Evolutionary conservation across 2,329 filamentous ascomycete genomes (phyloP).

Genomic region (Trichoderma lentiforme): DNA sequence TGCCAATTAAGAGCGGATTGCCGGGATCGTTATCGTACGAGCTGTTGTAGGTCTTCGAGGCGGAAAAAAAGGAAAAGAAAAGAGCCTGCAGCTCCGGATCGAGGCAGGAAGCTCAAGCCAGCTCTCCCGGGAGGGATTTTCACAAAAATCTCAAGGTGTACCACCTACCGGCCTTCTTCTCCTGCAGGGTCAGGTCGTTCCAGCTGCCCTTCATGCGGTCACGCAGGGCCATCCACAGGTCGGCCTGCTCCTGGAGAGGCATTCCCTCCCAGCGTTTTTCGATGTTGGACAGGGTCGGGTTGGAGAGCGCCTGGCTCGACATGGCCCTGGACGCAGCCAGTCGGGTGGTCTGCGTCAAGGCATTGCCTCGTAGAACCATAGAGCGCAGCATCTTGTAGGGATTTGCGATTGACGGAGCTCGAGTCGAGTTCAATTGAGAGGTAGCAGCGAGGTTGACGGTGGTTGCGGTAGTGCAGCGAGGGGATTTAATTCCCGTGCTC

Average conservation of each 20-base stretch:
- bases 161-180: constrained; percentile 97
- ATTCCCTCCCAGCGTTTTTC: constrained; percentile 99
- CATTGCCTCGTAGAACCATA: constrained; percentile 51
- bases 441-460: constrained; percentile 15
- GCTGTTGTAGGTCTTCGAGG: neutral
- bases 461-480: constrained; percentile 25
- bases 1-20: neutral
- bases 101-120: neutral
- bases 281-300: constrained; percentile 95
- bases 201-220: constrained; percentile 99
- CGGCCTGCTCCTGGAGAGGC: constrained; percentile 98
- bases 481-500: constrained; percentile 22
- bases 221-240: constrained; percentile 96
- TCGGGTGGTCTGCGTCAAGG: constrained; percentile 42
- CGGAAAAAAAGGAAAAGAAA: neutral
- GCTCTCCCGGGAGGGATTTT: constrained; percentile 35
- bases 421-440: constrained; percentile 33
- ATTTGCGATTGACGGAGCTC: constrained; percentile 5
- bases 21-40: neutral
- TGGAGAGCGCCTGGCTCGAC: constrained; percentile 90
- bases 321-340: constrained; percentile 50
- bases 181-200: constrained; percentile 89
- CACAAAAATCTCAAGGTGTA: neutral
- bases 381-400: constrained; percentile 51
- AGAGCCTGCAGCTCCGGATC: neutral